Evolutionary conservation across 2,329 filamentous ascomycete genomes (phyloP), one percentile per base, ranked within the genome.

Genomic region (Cercospora beticola): DNA sequence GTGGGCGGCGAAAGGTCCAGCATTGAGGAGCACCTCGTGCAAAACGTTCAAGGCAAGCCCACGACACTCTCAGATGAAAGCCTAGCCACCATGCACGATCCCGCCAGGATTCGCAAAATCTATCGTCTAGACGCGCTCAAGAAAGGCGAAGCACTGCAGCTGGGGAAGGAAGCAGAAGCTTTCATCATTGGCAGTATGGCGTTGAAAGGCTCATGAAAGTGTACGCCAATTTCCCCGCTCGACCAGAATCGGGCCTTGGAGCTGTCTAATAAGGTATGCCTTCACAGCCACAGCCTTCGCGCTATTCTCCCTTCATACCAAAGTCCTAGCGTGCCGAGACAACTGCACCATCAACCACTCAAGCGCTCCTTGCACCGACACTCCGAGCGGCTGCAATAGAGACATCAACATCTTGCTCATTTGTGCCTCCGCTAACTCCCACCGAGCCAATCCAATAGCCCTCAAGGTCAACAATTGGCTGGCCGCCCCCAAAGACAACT

Each of bases 51-150:
- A 71, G 93, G 92, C 10, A 84, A 82, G 0, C 79, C 84, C 0
- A 77, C 86, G 0, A 76, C 84, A 0, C 88, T 93, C 67, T 85
- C 86, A 0, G 90, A 97, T 74, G 86, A 85, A 4, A 83, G 83
- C n/a, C 79, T 97, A 21, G 78, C 80, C 0, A 76, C 79, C 0
- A 81, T 87, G 28, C 86, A 89, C 1, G 92, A 97, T 77, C 78
- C 90, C 74, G 78, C 83, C 23, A 90, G 89, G 76, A 86, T 97
- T 33, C 88, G 87, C 76, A 97, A 97, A 81, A 89, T 92, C 71
- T 97, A 97, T 81, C 97, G 97, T 79, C 81, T 97, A 31, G 91
- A 91, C 70, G 83, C 85, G 77, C 63, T 72, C 16, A 73, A 73
- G 62, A 76, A 87, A 43, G 72, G 71, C 10, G 65, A 72, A 28